Conservation (phyloP, 768 basidiomycete genomes). For the Pisolithus microcarpus region DNA sequence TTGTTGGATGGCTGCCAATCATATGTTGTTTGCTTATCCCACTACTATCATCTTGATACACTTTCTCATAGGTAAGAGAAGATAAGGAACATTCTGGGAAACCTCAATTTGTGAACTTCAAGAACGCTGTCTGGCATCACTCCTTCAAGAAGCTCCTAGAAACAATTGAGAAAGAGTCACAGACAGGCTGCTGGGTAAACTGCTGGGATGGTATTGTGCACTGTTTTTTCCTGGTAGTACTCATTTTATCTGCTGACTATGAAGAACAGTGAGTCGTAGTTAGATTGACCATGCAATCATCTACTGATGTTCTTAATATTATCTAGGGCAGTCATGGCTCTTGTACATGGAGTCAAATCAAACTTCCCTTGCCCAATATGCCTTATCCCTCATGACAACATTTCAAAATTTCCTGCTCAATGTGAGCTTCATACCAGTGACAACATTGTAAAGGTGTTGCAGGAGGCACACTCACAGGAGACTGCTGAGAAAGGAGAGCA, state of each 20-base stretch:
- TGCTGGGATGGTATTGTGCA: slow-evolving; percentile 27
- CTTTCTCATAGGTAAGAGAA: slow-evolving; percentile 1
- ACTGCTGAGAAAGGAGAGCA: no score
- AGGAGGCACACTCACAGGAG: no score
- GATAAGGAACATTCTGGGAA: neutral
- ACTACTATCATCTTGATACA: neutral
- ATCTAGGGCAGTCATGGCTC: no score
- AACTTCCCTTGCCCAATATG: no score
- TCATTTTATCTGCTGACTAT: slow-evolving; percentile 36
- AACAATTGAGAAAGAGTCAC: neutral
- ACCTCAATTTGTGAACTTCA: slow-evolving; percentile 4
- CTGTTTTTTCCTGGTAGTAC: slow-evolving; percentile 28
- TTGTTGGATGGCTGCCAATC: slow-evolving; percentile 35
- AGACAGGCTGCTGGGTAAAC: neutral
- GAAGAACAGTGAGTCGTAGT: slow-evolving; percentile 34
- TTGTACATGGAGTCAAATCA: no score
- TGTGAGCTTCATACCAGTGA: no score
- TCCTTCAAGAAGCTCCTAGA: slow-evolving; percentile 6
- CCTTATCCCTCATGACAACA: no score
- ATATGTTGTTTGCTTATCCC: slow-evolving; percentile 13
- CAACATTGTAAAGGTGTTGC: no score
- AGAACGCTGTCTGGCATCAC: slow-evolving; percentile 7
- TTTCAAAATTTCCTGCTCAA: no score
- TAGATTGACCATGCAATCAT: no score
- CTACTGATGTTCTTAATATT: slow-evolving; percentile 13